Evolutionary conservation across 2,329 filamentous ascomycete genomes (phyloP).

Genomic region (Fonsecaea multimorphosa): DNA sequence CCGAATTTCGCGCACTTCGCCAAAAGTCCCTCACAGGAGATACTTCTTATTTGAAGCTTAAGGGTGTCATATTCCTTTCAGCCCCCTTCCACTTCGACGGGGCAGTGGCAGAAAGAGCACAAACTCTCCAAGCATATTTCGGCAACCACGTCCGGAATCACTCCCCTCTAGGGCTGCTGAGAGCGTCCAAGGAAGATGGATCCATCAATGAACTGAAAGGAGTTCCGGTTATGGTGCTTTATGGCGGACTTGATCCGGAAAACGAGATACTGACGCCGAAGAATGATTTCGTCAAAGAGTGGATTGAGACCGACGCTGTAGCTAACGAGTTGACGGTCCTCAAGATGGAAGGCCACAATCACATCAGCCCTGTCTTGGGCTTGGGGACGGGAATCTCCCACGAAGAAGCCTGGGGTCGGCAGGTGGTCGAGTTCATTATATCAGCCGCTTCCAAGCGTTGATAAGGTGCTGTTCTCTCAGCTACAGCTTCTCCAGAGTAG

Average conservation of each 20-base stretch:
- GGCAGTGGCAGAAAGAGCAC: conserved; percentile 6
- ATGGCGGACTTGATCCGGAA: conserved; percentile 29
- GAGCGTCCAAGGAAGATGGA: conserved; percentile 10
- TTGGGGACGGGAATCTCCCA: conserved; percentile 16
- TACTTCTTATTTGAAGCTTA: background rate
- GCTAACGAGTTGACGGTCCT: conserved; percentile 11
- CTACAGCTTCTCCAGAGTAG: no score
- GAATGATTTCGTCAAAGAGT: conserved; percentile 29
- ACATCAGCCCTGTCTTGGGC: conserved; percentile 22
- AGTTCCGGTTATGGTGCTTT: conserved; percentile 21
- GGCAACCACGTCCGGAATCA: conserved; percentile 13
- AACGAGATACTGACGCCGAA: conserved; percentile 30
- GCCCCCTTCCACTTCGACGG: conserved; percentile 13
- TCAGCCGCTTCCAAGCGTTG: background rate
- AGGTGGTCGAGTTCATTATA: conserved; percentile 21
- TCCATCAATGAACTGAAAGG: conserved; percentile 15
- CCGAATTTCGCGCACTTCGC: conserved; percentile 20
- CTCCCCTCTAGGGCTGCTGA: conserved; percentile 27
- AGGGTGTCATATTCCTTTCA: conserved; percentile 8
- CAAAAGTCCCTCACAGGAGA: background rate
- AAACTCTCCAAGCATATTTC: conserved; percentile 24
- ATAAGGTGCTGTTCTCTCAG: background rate
- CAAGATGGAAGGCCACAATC: conserved; percentile 25
- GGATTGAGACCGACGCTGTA: conserved; percentile 18
- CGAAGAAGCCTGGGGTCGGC: conserved; percentile 23